Evolutionary conservation across 148 eudicot species (phyloP).

Genomic region (Arbutus unedo): DNA sequence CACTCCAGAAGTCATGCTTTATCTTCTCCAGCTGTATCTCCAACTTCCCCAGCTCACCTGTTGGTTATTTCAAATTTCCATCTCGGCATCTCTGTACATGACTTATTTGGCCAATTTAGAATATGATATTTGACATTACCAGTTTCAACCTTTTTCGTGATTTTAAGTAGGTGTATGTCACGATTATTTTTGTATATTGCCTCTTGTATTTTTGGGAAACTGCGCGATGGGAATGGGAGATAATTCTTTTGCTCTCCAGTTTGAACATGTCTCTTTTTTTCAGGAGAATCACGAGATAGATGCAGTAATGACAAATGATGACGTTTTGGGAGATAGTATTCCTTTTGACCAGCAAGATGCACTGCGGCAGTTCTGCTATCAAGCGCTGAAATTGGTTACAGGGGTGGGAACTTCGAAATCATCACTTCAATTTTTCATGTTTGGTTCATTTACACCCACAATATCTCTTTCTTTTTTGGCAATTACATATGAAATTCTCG

Average conservation of each 20-base stretch:
- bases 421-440: constrained; percentile 1
- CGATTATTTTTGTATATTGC: background rate
- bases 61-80: background rate
- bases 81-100: background rate
- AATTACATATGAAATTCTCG: background rate
- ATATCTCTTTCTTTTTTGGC: background rate
- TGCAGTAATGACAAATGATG: constrained; percentile 73
- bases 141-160: background rate
- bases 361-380: constrained; percentile 67
- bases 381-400: constrained; percentile 47
- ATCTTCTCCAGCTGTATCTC: background rate
- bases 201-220: background rate
- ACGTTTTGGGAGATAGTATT: constrained; percentile 82
- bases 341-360: constrained; percentile 69
- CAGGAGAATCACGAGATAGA: constrained; percentile 67
- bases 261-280: constrained; percentile 22
- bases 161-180: background rate
- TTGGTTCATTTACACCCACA: background rate
- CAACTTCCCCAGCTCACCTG: background rate
- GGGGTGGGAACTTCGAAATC: constrained; percentile 37
- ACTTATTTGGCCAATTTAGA: background rate
- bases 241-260: background rate
- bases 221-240: background rate
- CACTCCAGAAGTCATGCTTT: background rate
- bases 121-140: background rate